Base-by-base conservation (phyloP, 176 grass and related monocot genomes). In the Paspalum notatum region DNA sequence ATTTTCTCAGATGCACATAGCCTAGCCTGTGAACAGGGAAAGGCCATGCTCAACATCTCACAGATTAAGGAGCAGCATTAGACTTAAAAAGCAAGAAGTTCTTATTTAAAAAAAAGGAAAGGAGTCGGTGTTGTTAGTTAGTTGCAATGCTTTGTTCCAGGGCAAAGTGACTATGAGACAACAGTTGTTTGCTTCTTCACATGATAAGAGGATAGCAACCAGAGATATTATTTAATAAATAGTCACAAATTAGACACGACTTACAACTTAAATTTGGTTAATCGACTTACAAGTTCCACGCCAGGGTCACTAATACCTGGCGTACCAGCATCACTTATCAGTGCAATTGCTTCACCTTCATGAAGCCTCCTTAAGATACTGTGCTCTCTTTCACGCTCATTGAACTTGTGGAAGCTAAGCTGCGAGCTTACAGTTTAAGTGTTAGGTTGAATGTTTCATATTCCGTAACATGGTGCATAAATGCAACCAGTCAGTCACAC, bases 271-370 rank as follows among this genome's bases (percentile, higher is more conserved):
- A 59, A 55, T 74, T 56, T 24, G 75, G 44, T 24, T 42, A 24
- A 66, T 45, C 9, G 7, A 79, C 86, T 66, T 90, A 98, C 95
- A 78, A 98, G 73, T 87, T 90, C 90, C 82, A 87, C 87, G 71
- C 92, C 92, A 6, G 95, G 95, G 68, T 98, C 92, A 89, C 95
- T 98, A 45, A 98, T 93, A 26, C 92, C 84, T 60, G 95, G 95
- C 52, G 92, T 95, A 76, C 95, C 95, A 60, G 95, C 92, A 84
- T 98, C 95, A 87, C 95, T 95, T 84, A 98, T 98, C 76, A 98
- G 56, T 54, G 95, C 92, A 82, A 98, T 63, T 57, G 94, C 85
- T 88, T 98, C 88, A 24, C 95, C 92, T 91, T 91, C 87, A 27
- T 89, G 92, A 75, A 98, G 92, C 72, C 92, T 91, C 72, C 89